Conservation (phyloP, 1,139 yeast species). For the Ogataea hybrid region DNA sequence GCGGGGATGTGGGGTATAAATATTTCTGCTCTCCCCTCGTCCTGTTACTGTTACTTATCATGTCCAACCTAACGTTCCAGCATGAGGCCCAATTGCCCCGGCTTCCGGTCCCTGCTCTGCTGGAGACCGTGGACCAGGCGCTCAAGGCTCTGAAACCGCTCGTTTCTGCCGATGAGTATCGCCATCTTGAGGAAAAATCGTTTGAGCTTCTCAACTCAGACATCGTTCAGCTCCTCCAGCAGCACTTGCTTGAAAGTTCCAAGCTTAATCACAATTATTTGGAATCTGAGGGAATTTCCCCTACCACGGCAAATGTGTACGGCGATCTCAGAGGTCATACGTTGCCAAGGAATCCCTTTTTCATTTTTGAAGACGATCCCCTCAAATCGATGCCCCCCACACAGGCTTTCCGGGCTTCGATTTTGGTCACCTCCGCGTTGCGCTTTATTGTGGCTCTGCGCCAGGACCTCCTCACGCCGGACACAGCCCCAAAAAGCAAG, state of each 20-base stretch:
- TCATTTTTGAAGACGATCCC: constrained; percentile 72
- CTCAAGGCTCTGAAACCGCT: constrained; percentile 51
- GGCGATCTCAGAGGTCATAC: constrained; percentile 66
- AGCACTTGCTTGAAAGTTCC: constrained; percentile 47
- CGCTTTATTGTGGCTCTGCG: constrained; percentile 63
- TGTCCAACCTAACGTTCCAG: constrained; percentile 23
- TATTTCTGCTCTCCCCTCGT: constrained; percentile 3
- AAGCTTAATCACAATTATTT: constrained; percentile 51
- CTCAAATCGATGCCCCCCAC: constrained; percentile 54
- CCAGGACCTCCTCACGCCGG: constrained; percentile 52
- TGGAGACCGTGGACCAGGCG: constrained; percentile 45
- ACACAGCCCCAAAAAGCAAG: constrained; percentile 50
- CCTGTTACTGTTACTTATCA: not conserved
- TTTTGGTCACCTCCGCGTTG: constrained; percentile 57
- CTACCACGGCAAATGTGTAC: constrained; percentile 59
- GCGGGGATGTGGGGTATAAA: constrained; percentile 13
- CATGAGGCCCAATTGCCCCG: constrained; percentile 40
- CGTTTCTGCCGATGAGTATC: constrained; percentile 42
- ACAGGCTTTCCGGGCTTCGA: constrained; percentile 68
- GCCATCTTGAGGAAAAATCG: constrained; percentile 41
- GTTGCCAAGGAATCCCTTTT: constrained; percentile 72
- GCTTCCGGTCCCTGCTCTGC: constrained; percentile 55
- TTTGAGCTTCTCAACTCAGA: constrained; percentile 43
- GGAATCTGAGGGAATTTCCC: constrained; percentile 53
- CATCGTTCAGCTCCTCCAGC: constrained; percentile 47